Conservation (phyloP, 495 filamentous ascomycete genomes). For the Elasticomyces elasticus region DNA sequence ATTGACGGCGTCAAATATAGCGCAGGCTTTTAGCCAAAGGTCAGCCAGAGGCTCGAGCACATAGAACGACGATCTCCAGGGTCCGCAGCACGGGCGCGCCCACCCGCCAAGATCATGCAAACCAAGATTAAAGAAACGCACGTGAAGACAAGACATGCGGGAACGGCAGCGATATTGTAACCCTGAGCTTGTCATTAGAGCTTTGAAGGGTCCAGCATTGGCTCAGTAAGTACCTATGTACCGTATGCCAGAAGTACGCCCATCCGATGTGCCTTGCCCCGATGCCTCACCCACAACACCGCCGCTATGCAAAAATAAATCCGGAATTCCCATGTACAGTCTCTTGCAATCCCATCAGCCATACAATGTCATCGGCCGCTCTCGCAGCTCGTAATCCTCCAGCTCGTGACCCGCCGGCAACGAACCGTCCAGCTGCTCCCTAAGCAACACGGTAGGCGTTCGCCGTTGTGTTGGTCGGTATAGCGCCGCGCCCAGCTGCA, state of each 20-base stretch:
- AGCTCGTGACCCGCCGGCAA: conserved; percentile 5
- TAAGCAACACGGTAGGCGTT: background rate
- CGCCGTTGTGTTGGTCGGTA: background rate
- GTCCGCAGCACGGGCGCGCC: background rate
- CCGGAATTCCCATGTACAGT: background rate
- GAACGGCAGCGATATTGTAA: background rate
- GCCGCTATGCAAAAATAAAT: conserved; percentile 4
- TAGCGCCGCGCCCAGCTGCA: background rate
- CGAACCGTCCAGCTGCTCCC: conserved; percentile 7
- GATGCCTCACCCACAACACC: conserved; percentile 3
- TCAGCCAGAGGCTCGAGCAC: background rate
- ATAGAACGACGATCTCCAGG: background rate
- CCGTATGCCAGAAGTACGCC: too few species aligned
- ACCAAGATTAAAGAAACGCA: background rate
- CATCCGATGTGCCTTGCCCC: too few species aligned
- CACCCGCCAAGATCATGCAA: background rate
- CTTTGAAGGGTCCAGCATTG: too few species aligned
- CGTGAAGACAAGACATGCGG: background rate
- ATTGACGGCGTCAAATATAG: background rate
- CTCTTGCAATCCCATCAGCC: background rate
- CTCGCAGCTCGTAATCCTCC: conserved; percentile 5
- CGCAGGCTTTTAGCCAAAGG: background rate
- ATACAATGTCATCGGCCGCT: conserved; percentile 5
- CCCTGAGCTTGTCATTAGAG: background rate
- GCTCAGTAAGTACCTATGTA: too few species aligned